Evolutionary conservation across 2,329 filamentous ascomycete species (phyloP).

Genomic region (Herpomyces periplanetae): DNA sequence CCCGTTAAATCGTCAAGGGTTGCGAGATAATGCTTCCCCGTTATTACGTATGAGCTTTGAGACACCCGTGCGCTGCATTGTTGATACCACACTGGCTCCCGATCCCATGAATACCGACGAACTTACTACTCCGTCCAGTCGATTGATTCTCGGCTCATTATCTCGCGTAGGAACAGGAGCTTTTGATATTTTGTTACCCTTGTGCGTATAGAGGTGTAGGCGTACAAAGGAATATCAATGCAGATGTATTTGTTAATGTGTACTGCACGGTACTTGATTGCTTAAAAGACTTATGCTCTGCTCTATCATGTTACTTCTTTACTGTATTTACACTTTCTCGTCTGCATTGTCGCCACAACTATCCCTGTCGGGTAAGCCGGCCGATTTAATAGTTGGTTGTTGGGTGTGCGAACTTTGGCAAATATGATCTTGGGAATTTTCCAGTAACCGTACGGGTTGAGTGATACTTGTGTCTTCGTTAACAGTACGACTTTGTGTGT

Average conservation of each 20-base stretch:
- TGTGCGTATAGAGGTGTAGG: not conserved
- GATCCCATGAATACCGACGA: conserved; percentile 88
- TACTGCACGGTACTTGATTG: too few relatives aligned
- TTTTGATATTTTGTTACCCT: conserved; percentile 36
- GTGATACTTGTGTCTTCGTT: too few relatives aligned
- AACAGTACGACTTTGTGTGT: too few relatives aligned
- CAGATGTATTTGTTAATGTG: not conserved
- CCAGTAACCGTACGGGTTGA: too few relatives aligned
- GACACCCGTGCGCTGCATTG: conserved; percentile 71
- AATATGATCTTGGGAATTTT: too few relatives aligned
- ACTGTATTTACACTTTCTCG: too few relatives aligned
- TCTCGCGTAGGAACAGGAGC: conserved; percentile 55
- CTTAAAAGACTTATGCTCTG: too few relatives aligned
- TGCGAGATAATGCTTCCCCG: conserved; percentile 46
- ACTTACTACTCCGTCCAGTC: conserved; percentile 39
- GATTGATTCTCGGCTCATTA: conserved; percentile 52
- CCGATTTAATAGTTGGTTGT: too few relatives aligned
- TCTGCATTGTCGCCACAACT: too few relatives aligned
- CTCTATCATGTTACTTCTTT: too few relatives aligned
- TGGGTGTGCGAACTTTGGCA: too few relatives aligned
- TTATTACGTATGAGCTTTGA: conserved; percentile 99
- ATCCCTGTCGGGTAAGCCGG: too few relatives aligned
- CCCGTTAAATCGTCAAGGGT: conserved; percentile 62
- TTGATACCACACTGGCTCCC: conserved; percentile 55
- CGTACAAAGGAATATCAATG: not conserved